Percentiles rank a stretch among this genome's conserved stretches.
These are phyloP conservation scores for Closterium sp. DNA, from an alignment of 139 green algal species.

Conservation along the genomic window DNA sequence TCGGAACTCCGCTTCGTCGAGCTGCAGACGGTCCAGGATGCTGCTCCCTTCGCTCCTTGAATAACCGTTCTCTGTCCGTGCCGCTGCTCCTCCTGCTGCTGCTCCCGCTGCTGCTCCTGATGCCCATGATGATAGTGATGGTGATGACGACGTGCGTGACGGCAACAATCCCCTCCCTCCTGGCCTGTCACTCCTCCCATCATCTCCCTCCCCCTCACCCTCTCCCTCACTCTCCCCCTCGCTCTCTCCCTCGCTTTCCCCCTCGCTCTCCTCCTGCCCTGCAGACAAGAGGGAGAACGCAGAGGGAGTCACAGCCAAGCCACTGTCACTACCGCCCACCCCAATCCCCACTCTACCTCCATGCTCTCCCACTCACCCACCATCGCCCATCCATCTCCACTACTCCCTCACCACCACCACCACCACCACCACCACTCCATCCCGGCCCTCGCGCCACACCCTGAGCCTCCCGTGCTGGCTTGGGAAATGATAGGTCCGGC, in stretches of 20 bases:
- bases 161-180: too few species aligned
- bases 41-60: neutral
- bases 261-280: neutral
- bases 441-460: neutral
- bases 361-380: neutral
- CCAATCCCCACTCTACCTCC: neutral
- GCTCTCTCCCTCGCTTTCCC: neutral
- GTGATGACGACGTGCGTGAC: too few species aligned
- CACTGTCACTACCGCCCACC: neutral
- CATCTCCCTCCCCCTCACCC: too few species aligned
- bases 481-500: neutral
- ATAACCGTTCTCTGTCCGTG: neutral
- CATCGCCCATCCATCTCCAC: neutral
- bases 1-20: slow-evolving; percentile 17
- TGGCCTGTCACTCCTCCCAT: neutral
- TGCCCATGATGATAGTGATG: neutral
- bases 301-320: neutral
- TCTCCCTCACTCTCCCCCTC: neutral
- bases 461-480: neutral
- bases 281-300: neutral
- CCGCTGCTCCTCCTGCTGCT: neutral
- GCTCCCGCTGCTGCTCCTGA: neutral
- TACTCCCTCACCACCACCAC: neutral
- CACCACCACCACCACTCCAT: neutral
- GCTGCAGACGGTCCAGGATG: neutral